phyloP scores from a whole-genome alignment of 768 basidiomycete genomes.

The Podaxis carcinomalis region DNA sequence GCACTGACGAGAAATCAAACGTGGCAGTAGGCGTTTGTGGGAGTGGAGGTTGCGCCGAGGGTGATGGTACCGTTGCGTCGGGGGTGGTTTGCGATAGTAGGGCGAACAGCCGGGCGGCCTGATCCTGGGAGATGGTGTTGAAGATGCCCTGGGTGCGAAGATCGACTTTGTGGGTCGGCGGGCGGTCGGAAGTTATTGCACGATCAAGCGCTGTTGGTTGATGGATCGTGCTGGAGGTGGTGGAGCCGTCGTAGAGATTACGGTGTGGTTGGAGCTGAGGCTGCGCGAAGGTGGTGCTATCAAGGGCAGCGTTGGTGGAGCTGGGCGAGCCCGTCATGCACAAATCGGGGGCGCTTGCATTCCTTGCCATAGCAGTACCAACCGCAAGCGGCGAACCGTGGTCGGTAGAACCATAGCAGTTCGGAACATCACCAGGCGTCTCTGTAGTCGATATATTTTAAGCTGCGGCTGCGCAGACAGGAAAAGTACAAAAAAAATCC shows the following conservation, averaged over 20 bases:
- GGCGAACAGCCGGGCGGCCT: conserved; percentile 49
- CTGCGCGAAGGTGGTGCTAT: not conserved
- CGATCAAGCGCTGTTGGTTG: not conserved
- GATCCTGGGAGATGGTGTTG: conserved; percentile 36
- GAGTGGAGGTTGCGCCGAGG: no score
- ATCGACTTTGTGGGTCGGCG: conserved; percentile 13
- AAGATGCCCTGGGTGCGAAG: conserved; percentile 21
- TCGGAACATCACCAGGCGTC: conserved; percentile 35
- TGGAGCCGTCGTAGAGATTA: not conserved
- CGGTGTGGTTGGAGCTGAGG: not conserved
- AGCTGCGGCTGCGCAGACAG: conserved; percentile 5
- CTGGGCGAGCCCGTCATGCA: not conserved
- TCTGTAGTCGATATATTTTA: conserved; percentile 34
- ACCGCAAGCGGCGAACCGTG: not conserved
- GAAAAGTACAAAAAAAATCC: conserved; percentile 8
- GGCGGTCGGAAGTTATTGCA: not conserved
- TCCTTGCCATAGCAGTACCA: not conserved
- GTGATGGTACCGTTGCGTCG: not conserved
- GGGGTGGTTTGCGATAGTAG: conserved; percentile 14
- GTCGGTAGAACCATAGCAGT: not conserved
- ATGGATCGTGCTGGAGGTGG: conserved; percentile 5
- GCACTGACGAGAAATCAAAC: no score
- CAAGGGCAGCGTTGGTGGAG: not conserved
- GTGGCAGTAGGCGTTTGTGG: no score
- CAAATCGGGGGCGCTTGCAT: no score